phyloP scores from a whole-genome alignment of 106 monocot genomes.

The Dioscorea dumetorum region DNA sequence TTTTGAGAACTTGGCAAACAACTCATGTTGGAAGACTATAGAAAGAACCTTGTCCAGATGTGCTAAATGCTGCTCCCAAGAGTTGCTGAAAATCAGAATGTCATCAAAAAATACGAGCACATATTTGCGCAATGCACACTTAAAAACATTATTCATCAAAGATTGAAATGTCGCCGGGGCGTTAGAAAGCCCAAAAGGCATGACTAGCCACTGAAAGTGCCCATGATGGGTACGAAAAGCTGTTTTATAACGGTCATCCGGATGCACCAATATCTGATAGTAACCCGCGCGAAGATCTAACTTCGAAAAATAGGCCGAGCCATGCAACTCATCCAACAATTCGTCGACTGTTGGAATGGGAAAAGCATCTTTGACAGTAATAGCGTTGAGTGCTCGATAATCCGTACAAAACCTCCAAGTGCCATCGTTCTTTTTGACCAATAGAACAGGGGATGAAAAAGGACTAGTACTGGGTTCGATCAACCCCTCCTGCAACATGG shows the following conservation, averaged over 20 bases:
- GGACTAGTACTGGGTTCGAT: too few relatives aligned
- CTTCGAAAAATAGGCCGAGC: background rate
- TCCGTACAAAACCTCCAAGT: background rate
- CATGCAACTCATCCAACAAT: background rate
- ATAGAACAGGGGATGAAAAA: background rate
- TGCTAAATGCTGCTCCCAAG: background rate
- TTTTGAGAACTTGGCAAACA: background rate
- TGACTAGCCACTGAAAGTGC: background rate
- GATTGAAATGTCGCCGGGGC: slow-evolving; percentile 3
- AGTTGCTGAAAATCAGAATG: slow-evolving; percentile 1
- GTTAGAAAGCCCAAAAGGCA: slow-evolving; percentile 7
- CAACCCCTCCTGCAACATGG: too few relatives aligned
- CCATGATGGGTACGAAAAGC: slow-evolving; percentile 5
- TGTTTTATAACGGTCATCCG: slow-evolving; percentile 3
- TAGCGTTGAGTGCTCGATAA: background rate
- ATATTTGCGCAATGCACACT: background rate
- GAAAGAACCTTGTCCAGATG: background rate
- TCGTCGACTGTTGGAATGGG: slow-evolving; percentile 8
- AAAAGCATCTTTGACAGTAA: slow-evolving; percentile 6
- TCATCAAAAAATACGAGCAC: slow-evolving; percentile 9
- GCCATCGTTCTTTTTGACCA: slow-evolving; percentile 10
- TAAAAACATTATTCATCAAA: slow-evolving; percentile 3
- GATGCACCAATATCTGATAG: slow-evolving; percentile 4
- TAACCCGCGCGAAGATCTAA: slow-evolving; percentile 2
- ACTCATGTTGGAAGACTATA: background rate